Conservation (phyloP, 345 rosid genomes). For the Acer saccharum region DNA sequence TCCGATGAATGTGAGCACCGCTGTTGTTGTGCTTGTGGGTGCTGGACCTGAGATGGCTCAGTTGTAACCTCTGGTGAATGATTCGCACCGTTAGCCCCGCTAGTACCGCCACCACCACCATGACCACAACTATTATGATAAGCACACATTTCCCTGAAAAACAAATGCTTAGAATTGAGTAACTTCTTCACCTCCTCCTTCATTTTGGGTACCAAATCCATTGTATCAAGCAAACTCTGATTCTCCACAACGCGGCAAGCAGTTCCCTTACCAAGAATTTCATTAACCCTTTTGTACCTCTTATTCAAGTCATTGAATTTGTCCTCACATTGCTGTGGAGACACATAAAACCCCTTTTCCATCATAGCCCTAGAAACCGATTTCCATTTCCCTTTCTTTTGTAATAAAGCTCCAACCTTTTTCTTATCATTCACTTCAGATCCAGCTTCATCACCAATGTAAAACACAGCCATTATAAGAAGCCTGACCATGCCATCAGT, state of each 20-base stretch:
- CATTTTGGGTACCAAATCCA: slow-evolving; percentile 75
- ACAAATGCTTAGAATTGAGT: slow-evolving; percentile 89
- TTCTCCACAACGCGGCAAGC: slow-evolving; percentile 96
- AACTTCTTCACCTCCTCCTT: slow-evolving; percentile 86
- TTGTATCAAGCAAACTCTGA: slow-evolving; percentile 70
- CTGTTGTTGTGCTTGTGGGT: slow-evolving; percentile 40
- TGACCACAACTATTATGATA: slow-evolving; percentile 90
- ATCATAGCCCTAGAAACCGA: slow-evolving; percentile 94
- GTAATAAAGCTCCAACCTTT: slow-evolving; percentile 58
- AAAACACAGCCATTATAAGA: slow-evolving; percentile 82
- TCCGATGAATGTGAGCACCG: slow-evolving; percentile 60
- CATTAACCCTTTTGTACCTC: slow-evolving; percentile 96
- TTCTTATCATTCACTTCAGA: slow-evolving; percentile 64
- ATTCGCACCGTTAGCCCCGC: slow-evolving; percentile 30
- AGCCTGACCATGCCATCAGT: slow-evolving; percentile 88
- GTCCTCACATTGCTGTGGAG: slow-evolving; percentile 98
- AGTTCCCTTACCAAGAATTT: slow-evolving; percentile 85
- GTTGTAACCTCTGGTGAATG: slow-evolving; percentile 42
- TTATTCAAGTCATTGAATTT: slow-evolving; percentile 96
- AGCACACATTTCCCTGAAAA: slow-evolving; percentile 97
- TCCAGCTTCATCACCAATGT: slow-evolving; percentile 89
- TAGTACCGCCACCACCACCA: slow-evolving; percentile 24
- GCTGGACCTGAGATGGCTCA: slow-evolving; percentile 39
- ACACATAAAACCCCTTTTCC: slow-evolving; percentile 94
- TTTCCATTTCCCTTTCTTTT: slow-evolving; percentile 99